Percentiles rank a stretch among this genome's conserved stretches.
Conservation (phyloP, 2,329 filamentous ascomycete genomes). For the Talaromyces sp. region DNA sequence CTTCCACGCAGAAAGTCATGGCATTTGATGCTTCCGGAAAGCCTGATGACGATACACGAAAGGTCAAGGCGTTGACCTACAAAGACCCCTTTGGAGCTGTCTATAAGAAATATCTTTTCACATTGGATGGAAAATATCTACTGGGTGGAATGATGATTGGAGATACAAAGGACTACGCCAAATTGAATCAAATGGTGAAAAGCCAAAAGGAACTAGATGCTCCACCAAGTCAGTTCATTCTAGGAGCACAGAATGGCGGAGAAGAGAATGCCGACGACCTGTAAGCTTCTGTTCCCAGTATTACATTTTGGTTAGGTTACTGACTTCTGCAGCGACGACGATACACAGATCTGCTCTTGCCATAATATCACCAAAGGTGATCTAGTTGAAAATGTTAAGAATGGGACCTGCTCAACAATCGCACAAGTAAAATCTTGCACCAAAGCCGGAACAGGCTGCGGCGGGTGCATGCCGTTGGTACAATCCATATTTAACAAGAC, state of each 20-base stretch:
- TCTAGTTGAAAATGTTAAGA: conserved; percentile 65
- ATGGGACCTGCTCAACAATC: conserved; percentile 73
- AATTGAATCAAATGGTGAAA: conserved; percentile 81
- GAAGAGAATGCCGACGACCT: conserved; percentile 73
- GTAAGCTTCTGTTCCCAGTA: conserved; percentile 24
- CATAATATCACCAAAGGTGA: conserved; percentile 89
- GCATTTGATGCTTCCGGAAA: conserved; percentile 37
- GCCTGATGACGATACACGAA: neutral
- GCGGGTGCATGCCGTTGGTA: conserved; percentile 83
- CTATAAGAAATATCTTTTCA: conserved; percentile 94
- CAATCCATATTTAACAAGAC: conserved; percentile 86
- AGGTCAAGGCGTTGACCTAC: conserved; percentile 78
- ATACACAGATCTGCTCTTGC: conserved; percentile 86
- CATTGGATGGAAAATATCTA: conserved; percentile 80
- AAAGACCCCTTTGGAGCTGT: conserved; percentile 82
- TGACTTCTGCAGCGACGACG: conserved; percentile 52
- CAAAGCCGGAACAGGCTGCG: conserved; percentile 86
- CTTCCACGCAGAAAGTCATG: conserved; percentile 24
- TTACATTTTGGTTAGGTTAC: neutral
- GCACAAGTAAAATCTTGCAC: conserved; percentile 83
- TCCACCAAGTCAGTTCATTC: conserved; percentile 74
- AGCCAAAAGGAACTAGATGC: conserved; percentile 72
- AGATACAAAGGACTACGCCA: conserved; percentile 85
- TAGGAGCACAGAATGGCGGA: conserved; percentile 68
- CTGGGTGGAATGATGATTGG: conserved; percentile 98